Evolutionary conservation across 1,284 basidiomycete genomes (phyloP), one percentile per base, ranked within the genome.

Genomic region (Trichosporon sp.): DNA sequence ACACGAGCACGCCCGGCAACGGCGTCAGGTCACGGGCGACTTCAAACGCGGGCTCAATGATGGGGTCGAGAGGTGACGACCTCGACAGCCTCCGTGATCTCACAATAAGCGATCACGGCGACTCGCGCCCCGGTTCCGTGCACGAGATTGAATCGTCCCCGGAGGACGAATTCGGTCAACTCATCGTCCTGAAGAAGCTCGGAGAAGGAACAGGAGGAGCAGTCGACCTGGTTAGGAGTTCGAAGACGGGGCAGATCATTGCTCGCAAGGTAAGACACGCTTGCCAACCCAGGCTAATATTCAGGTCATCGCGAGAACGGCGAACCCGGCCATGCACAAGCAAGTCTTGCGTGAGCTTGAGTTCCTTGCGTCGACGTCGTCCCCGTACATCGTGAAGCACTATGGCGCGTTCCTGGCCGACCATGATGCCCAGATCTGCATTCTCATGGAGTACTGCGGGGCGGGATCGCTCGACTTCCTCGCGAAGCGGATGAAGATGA

Each of bases 171-270:
- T 75, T 83, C 18, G 75, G 88, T 62, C 84, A 89, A 72, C 85
- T 97, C 51, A 90, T 92, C 72, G 88, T 91, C 70, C 73, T 95
- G 27, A 82, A 85, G 18, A 86, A 91, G 47, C 85, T 99, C 0
- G 97, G 97, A 13, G 97, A 99, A 80, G 97, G 97, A 44, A 93
- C 95, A 23, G 94, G 95, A 67, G 97, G 97, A 47, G 92, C 94
- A 6, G 97, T 99, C 23, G 90, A 93, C 81, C 92, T 94, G 81
- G 96, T 98, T 58, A 87, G 85, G 64, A 92, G 88, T 0, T 89
- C 89, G 29, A 84, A 86, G 76, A 64, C 65, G n/a, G 71, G 71
- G 0, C 67, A 51, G 15, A 87, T 97, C 76, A 90, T 98, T 88
- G 97, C 95, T 9, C 90, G 94, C 77, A 99, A 99, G 83, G 86